Conservation (phyloP, 768 basidiomycete genomes). For the Serendipita sp. region DNA sequence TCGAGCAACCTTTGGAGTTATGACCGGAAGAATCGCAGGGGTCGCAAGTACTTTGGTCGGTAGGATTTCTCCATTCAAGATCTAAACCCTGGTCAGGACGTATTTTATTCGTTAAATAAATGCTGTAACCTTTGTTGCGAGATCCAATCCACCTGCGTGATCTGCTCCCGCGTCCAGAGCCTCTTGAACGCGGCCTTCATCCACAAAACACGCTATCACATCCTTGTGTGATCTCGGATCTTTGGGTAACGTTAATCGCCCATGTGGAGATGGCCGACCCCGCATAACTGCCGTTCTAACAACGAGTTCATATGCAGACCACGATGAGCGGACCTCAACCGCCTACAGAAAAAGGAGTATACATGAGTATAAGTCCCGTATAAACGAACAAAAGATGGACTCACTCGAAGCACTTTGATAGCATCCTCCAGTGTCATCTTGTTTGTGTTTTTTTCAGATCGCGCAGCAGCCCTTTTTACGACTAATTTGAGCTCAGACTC, state of each 20-base stretch:
- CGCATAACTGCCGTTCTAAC: conserved; percentile 66
- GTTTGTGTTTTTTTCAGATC: conserved; percentile 4
- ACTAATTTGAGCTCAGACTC: neutral
- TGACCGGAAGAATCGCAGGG: conserved; percentile 56
- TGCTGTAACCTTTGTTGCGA: conserved; percentile 70
- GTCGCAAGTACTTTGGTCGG: conserved; percentile 80
- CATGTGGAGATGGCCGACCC: conserved; percentile 74
- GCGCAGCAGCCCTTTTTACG: neutral
- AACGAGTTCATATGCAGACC: conserved; percentile 62
- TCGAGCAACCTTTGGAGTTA: conserved; percentile 67
- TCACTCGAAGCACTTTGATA: conserved; percentile 19
- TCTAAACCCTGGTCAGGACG: conserved; percentile 26
- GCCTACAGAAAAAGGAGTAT: conserved; percentile 33
- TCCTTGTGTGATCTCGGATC: conserved; percentile 47
- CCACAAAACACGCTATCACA: conserved; percentile 84
- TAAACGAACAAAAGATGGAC: conserved; percentile 7
- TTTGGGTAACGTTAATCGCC: conserved; percentile 70
- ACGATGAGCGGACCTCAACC: conserved; percentile 64
- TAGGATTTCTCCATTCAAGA: conserved; percentile 54
- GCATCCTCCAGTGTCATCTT: conserved; percentile 6
- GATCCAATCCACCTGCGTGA: conserved; percentile 77
- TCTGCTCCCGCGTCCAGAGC: conserved; percentile 81
- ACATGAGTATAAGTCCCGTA: neutral
- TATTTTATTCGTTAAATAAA: neutral
- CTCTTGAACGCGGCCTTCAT: conserved; percentile 64